A percentile compares a stretch with the other conserved stretches of the same genome.
phyloP scores from a whole-genome alignment of 768 basidiomycete species.

The Hypholoma fasciculare region DNA sequence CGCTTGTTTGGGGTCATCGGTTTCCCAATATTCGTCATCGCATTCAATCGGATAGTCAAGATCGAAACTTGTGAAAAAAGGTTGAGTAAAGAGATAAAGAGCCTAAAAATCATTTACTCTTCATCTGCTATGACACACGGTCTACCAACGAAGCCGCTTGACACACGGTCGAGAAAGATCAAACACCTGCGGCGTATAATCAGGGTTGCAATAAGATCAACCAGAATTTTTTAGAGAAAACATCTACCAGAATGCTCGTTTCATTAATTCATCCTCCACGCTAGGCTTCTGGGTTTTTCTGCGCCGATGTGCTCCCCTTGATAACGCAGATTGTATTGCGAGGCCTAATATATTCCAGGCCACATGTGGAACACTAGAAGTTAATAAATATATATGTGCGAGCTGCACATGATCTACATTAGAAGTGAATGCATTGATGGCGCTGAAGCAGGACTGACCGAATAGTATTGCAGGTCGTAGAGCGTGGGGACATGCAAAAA shows the following conservation, averaged over 20 bases:
- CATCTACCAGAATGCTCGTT: constrained; percentile 55
- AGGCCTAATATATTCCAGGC: constrained; percentile 59
- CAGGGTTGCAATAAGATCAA: not conserved
- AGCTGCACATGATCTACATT: constrained; percentile 21
- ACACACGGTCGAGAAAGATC: constrained; percentile 29
- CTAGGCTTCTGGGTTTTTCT: constrained; percentile 31
- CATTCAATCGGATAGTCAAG: constrained; percentile 65
- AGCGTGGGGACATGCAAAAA: constrained; percentile 58
- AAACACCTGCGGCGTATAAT: constrained; percentile 25
- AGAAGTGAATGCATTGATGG: constrained; percentile 17
- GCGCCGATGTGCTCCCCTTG: constrained; percentile 61
- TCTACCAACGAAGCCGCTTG: constrained; percentile 58
- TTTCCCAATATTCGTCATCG: constrained; percentile 48
- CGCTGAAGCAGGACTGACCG: constrained; percentile 36
- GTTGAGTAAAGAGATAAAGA: not conserved
- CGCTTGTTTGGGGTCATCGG: constrained; percentile 41
- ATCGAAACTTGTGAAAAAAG: constrained; percentile 48
- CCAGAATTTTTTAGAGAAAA: not conserved
- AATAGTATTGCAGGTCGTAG: constrained; percentile 71
- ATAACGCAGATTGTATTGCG: constrained; percentile 61
- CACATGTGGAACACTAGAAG: constrained; percentile 49
- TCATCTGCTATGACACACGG: constrained; percentile 69
- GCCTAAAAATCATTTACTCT: constrained; percentile 41
- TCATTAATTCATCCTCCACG: constrained; percentile 60
- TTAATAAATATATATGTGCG: constrained; percentile 33